phyloP scores from a whole-genome alignment of 176 grass and related monocot species.

The Ampelocalamus luodianensis region DNA sequence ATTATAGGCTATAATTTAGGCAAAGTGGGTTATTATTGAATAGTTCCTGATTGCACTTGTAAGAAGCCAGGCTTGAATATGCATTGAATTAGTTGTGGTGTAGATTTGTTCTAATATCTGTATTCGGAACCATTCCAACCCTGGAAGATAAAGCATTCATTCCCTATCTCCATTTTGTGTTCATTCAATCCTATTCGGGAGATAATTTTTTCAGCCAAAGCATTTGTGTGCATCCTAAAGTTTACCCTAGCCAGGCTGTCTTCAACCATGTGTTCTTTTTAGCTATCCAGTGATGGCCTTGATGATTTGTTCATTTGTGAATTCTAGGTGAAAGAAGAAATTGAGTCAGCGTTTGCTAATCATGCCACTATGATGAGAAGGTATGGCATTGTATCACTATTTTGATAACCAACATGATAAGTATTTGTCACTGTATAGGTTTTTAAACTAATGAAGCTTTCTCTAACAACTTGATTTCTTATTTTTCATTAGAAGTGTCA shows the following conservation, averaged over 20 bases:
- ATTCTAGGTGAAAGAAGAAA: constrained; percentile 94
- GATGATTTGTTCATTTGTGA: constrained; percentile 42
- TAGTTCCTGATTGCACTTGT: not conserved
- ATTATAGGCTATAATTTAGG: not conserved
- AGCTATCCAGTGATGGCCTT: not conserved
- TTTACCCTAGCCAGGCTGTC: not conserved
- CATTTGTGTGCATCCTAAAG: not conserved
- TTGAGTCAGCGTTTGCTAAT: constrained; percentile 81
- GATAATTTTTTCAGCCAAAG: constrained; percentile 22
- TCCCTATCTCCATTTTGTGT: not conserved
- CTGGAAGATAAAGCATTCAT: not conserved
- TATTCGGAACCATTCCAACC: not conserved
- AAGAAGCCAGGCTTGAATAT: not conserved
- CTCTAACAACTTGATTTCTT: constrained; percentile 46
- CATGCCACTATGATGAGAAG: constrained; percentile 63
- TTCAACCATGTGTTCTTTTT: constrained; percentile 26
- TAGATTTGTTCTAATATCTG: not conserved
- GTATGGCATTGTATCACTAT: constrained; percentile 42
- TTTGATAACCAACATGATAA: not conserved
- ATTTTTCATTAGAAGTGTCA: constrained; percentile 55
- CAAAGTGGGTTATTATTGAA: not conserved
- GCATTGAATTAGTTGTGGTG: not conserved
- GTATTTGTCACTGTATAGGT: not conserved
- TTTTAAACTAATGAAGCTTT: constrained; percentile 28
- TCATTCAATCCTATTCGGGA: not conserved